phyloP scores from a whole-genome alignment of 331 rosid species.

The Dryas integrifolia region DNA sequence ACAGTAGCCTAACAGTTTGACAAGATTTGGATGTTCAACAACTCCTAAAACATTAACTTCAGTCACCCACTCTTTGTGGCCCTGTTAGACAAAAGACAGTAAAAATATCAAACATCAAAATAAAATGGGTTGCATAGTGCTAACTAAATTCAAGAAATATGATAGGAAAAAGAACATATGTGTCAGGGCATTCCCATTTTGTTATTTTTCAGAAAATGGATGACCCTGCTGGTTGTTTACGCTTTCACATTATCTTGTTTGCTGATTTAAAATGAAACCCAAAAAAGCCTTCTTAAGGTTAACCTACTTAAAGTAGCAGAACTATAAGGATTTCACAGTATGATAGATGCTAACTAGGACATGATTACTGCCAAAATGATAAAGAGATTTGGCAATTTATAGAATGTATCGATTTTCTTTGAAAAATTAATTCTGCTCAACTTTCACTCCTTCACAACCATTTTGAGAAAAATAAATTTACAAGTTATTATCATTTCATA shows the following conservation, averaged over 20 bases:
- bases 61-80: conserved; percentile 69
- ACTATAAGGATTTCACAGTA: no score
- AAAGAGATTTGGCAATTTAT: no score
- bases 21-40: conserved; percentile 54
- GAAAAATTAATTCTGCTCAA: background rate
- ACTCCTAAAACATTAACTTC: conserved; percentile 61
- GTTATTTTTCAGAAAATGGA: background rate
- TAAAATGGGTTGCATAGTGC: background rate
- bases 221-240: background rate
- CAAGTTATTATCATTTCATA: background rate
- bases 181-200: background rate
- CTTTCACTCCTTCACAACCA: background rate
- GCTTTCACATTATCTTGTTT: background rate
- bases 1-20: conserved; percentile 52
- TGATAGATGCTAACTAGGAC: no score
- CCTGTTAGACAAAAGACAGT: conserved; percentile 30
- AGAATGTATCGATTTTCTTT: no score
- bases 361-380: no score
- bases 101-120: background rate
- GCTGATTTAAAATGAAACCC: background rate
- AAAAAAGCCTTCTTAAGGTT: background rate
- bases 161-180: background rate
- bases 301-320: background rate
- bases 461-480: background rate
- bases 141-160: background rate